These are phyloP conservation scores for Pseudocercospora pini-densiflorae DNA, from an alignment of 2,329 filamentous ascomycete species.

Conservation along the genomic window DNA sequence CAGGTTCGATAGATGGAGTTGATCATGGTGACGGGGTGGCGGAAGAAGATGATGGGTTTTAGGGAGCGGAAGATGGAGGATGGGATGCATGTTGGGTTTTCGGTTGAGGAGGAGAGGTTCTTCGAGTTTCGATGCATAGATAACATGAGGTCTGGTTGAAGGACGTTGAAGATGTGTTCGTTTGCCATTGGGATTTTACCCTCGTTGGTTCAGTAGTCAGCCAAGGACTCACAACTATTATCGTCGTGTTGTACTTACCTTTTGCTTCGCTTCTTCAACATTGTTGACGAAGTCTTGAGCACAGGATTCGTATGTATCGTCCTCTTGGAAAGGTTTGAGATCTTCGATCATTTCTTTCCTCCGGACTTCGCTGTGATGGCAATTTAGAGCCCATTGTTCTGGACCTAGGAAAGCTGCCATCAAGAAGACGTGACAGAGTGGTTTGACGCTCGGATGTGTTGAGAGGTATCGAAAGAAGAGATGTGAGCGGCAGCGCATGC, in stretches of 20 bases:
- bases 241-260: no score
- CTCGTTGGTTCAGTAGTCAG: no score
- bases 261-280: no score
- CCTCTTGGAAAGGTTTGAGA: neutral
- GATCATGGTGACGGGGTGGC: conserved; percentile 5
- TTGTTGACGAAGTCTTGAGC: no score
- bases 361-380: neutral
- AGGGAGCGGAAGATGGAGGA: neutral
- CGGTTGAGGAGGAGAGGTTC: neutral
- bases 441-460: neutral
- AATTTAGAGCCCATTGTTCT: neutral
- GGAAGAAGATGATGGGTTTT: conserved; percentile 10
- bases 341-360: neutral
- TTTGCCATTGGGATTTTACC: neutral
- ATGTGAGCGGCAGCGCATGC: neutral
- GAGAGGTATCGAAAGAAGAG: conserved; percentile 4
- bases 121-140: neutral
- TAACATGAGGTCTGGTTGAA: neutral
- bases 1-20: neutral
- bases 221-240: no score
- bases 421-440: neutral
- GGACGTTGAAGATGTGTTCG: neutral
- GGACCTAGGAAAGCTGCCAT: neutral
- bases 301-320: no score
- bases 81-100: conserved; percentile 1